Base-by-base conservation (phyloP, 108 stramenopile species). In the Hondaea fermentalgiana region DNA sequence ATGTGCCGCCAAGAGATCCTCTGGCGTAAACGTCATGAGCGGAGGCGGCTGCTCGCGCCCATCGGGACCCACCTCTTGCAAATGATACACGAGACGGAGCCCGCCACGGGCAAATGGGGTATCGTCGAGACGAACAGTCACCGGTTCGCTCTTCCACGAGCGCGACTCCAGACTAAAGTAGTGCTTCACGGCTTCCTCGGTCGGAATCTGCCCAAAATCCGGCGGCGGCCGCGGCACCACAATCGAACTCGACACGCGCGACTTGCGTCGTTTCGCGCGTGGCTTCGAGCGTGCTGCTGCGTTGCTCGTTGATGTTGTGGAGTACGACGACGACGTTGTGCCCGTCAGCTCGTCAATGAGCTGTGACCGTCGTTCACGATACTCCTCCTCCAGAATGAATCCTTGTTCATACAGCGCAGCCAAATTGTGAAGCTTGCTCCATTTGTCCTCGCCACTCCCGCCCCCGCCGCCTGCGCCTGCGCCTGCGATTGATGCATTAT, bases 271-370 rank as follows among this genome's bases (percentile, higher is more conserved):
- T 42, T 69, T 69, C 4, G 64, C 64, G n/a, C 76, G 45, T 45
- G 76, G 49, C 49, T 83, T 83, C n/a, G 49, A 53, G 2, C 45
- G 45, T 0, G 49, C 51, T 6, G 45, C 51, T 12, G 76, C 76
- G 51, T 47, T 83, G 76, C 76, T 83, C 49, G 76, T 83, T 12
- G 49, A 47, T n/a, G 76, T 83, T 12, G 76, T 53, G 4, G 76
- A 83, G 76, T 53, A 53, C 51, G 76, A 83, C 23, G 76, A 53
- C 16, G 76, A 83, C 51, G 49, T 83, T 35, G 76, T 83, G 6
- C 76, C 76, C 19, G 76, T 83, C n/a, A 83, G 76, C 28, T 83
- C 76, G 51, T 83, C 76, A 53, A 83, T 83, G 51, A 83, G 76
- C 76, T 83, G 76, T 35, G 76, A 83, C 16, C 76, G 12, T 12